Percentiles rank a stretch among this genome's conserved stretches.
phyloP scores from a whole-genome alignment of 2,329 filamentous ascomycete genomes.

The Harringtonia aguacate region DNA sequence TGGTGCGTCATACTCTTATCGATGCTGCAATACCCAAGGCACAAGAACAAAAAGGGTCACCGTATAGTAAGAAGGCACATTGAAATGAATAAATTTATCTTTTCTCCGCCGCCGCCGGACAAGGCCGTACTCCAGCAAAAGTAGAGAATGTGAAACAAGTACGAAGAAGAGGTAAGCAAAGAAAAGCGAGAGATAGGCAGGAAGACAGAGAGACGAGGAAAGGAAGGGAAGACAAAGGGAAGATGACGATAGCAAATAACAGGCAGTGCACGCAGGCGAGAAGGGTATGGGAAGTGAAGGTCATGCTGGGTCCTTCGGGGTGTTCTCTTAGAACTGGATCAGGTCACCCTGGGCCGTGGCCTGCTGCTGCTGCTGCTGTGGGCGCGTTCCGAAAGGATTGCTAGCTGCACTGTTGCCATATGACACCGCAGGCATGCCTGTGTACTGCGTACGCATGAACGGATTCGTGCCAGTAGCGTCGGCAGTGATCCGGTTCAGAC shows the following conservation, averaged over 20 bases:
- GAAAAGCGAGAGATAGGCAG: background rate
- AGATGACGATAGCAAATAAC: background rate
- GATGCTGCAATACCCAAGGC: background rate
- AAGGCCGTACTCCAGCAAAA: conserved; percentile 3
- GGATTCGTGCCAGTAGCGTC: conserved; percentile 70
- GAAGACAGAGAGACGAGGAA: background rate
- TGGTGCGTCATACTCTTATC: background rate
- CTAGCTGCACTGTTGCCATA: conserved; percentile 40
- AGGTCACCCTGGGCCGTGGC: conserved; percentile 35
- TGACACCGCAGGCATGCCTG: conserved; percentile 55
- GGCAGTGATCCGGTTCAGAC: conserved; percentile 56
- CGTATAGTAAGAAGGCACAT: background rate
- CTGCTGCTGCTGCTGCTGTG: conserved; percentile 41
- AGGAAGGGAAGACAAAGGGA: background rate
- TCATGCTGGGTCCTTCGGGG: background rate
- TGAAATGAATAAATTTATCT: background rate
- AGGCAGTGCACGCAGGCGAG: background rate
- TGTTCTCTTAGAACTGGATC: conserved; percentile 44
- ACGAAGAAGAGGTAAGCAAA: conserved; percentile 1
- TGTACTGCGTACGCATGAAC: conserved; percentile 76
- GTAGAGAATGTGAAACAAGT: background rate
- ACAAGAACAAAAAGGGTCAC: background rate
- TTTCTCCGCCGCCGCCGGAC: conserved; percentile 2
- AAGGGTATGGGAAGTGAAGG: background rate
- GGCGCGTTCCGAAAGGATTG: conserved; percentile 48